Evolutionary conservation across 73 alveolate species (phyloP), one percentile per base, ranked within the genome.

Genomic region (Blepharisma stoltei): DNA sequence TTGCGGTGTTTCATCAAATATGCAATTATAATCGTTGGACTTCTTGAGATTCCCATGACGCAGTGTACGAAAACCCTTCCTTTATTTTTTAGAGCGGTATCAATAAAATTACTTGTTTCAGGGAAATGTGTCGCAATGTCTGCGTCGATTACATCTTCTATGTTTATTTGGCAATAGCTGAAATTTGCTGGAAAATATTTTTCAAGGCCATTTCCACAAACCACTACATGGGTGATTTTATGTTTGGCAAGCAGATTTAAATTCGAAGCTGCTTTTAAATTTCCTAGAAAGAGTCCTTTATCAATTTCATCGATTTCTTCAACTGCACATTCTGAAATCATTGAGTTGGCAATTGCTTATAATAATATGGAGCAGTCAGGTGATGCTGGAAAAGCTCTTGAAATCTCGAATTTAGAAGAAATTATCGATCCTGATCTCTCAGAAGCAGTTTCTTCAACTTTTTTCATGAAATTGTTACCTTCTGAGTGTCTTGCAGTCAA

Each of bases 1-100:
- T 77, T 70, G 50, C 52, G 67, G n/a, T 47, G 52, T 23, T 73
- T 78, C 89, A 87, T 87, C 20, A 87, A 54, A 78, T 83, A 83
- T 38, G 87, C 81, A 45, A 87, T 83, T 0, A 84, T 89, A 44
- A 87, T 54, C 6, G 92, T 23, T 65, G 89, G 68, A 54, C 89
- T 65, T 54, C 94, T 78, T 6, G 89, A 83, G 6, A 54, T 70
- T 7, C 94, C 94, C 25, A 48, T 71, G 38, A 81, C 70, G 50
- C 94, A 85, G 78, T 85, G 89, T 18, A 85, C 89, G 27, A 85
- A 81, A 65, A 80, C 54, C 49, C 54, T 80, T 44, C 37, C 50
- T n/a, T 71, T 52, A 46, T 55, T 11, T 50, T 50, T 11, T 1
- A 50, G n/a, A 0, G 65, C 65, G 27, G n/a, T 11, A 18, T 50